A percentile compares a stretch with the other conserved stretches of the same genome.
phyloP scores from a whole-genome alignment of 2,329 filamentous ascomycete species.

The Ceratocystis huliohia region DNA sequence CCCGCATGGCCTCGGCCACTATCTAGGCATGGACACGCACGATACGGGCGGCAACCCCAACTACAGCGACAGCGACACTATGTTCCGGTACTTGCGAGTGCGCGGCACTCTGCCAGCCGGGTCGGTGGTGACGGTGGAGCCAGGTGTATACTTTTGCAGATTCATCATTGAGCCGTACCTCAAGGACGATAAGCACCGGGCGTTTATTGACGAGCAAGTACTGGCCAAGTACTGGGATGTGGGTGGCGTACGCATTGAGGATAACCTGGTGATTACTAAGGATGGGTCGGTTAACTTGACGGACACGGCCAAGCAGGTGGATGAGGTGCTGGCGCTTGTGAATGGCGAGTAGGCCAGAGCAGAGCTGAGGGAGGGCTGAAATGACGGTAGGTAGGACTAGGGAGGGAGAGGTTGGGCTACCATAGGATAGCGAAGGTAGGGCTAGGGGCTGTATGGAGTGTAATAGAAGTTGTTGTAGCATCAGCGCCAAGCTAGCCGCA shows the following conservation, averaged over 20 bases:
- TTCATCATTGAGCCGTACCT: constrained; percentile 79
- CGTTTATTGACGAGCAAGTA: constrained; percentile 63
- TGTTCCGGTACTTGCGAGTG: constrained; percentile 80
- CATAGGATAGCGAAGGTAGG: too few relatives aligned
- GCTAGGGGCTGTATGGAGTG: not conserved
- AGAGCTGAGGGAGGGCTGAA: not conserved
- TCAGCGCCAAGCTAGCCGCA: not conserved
- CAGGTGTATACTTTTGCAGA: constrained; percentile 81
- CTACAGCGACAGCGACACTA: constrained; percentile 62
- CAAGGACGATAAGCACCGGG: constrained; percentile 54
- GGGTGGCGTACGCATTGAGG: constrained; percentile 58
- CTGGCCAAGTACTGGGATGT: constrained; percentile 73
- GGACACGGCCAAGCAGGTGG: constrained; percentile 54
- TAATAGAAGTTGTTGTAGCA: not conserved
- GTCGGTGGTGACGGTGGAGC: constrained; percentile 87
- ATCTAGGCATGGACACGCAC: constrained; percentile 85
- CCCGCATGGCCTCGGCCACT: constrained; percentile 82
- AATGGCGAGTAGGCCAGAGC: constrained; percentile 13
- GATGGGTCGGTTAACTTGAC: constrained; percentile 61
- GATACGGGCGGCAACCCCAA: constrained; percentile 71
- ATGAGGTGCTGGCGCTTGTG: constrained; percentile 39
- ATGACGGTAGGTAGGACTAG: not conserved
- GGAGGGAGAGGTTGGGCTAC: not conserved
- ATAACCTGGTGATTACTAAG: constrained; percentile 60
- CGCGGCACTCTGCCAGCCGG: constrained; percentile 62